Percentiles rank a stretch among this genome's conserved stretches.
Evolutionary conservation across 805 yeast genomes (phyloP).

Genomic region (Blastobotrys peoriensis): DNA sequence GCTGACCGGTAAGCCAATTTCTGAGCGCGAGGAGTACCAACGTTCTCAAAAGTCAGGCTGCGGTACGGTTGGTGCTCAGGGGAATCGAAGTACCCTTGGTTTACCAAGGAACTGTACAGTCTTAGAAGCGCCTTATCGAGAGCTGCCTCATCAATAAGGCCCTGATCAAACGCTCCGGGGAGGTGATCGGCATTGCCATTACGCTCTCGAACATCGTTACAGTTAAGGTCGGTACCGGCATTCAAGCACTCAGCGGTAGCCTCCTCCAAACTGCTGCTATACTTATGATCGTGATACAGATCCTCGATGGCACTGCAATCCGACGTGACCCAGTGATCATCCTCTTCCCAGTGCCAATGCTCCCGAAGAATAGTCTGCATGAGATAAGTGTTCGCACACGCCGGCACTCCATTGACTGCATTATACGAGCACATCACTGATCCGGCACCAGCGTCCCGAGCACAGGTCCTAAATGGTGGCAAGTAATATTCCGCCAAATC

Average conservation of each 20-base stretch:
- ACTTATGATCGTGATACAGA: conserved; percentile 10
- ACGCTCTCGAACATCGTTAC: neutral
- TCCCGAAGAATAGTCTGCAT: conserved; percentile 9
- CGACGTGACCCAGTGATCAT: conserved; percentile 9
- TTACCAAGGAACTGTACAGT: conserved; percentile 10
- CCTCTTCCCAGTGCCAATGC: conserved; percentile 7
- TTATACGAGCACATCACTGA: conserved; percentile 14
- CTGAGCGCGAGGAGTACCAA: conserved; percentile 6
- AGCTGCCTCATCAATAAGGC: conserved; percentile 3
- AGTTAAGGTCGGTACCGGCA: conserved; percentile 13
- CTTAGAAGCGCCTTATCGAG: conserved; percentile 8
- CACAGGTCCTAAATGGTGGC: conserved; percentile 11
- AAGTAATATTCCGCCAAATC: conserved; percentile 12
- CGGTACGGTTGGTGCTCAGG: conserved; percentile 6
- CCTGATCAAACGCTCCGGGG: conserved; percentile 5
- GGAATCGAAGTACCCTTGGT: conserved; percentile 12
- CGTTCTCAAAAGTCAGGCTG: conserved; percentile 7
- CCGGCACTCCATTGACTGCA: conserved; percentile 14
- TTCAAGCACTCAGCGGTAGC: conserved; percentile 12
- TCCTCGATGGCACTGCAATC: conserved; percentile 13
- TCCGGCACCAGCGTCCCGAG: conserved; percentile 10
- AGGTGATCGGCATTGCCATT: conserved; percentile 5
- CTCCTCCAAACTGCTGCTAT: conserved; percentile 1
- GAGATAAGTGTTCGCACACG: conserved; percentile 12
- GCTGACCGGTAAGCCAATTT: conserved; percentile 10